Percentiles rank a stretch among this genome's conserved stretches.
Conservation (phyloP, 768 basidiomycete species). For the Tricholoma sp. region DNA sequence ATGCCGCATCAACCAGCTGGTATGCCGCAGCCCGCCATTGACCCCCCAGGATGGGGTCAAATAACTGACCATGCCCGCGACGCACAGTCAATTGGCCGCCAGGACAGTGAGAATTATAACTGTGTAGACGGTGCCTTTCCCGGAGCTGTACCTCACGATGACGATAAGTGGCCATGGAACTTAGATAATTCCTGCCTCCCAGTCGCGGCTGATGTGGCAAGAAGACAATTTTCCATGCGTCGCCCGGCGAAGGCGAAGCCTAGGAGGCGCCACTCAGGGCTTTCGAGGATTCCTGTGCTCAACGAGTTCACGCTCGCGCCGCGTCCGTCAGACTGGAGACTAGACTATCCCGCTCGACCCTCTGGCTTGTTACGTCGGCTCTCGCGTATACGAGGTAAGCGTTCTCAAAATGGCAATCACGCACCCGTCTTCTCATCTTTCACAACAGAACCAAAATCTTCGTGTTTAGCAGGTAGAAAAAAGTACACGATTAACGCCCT, state of each 20-base stretch:
- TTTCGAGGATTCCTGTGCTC: not conserved
- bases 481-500: constrained; percentile 11
- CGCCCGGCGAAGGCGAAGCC: not conserved
- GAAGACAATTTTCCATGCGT: not conserved
- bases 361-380: not conserved
- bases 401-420: not conserved
- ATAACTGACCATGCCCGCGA: not conserved
- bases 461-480: not conserved
- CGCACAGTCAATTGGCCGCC: not conserved
- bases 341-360: constrained; percentile 9
- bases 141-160: not conserved
- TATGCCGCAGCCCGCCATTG: not conserved
- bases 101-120: not conserved
- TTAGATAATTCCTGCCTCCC: not conserved
- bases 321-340: constrained; percentile 14
- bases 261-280: not conserved
- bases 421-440: not conserved
- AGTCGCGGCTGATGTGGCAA: not conserved
- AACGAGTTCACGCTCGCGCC: constrained; percentile 8
- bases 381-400: not conserved
- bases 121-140: not conserved
- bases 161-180: not conserved
- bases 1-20: not conserved
- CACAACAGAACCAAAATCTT: not conserved
- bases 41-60: not conserved